phyloP scores from a whole-genome alignment of 2,329 filamentous ascomycete species.

The Xylariomycetidae sp. region DNA sequence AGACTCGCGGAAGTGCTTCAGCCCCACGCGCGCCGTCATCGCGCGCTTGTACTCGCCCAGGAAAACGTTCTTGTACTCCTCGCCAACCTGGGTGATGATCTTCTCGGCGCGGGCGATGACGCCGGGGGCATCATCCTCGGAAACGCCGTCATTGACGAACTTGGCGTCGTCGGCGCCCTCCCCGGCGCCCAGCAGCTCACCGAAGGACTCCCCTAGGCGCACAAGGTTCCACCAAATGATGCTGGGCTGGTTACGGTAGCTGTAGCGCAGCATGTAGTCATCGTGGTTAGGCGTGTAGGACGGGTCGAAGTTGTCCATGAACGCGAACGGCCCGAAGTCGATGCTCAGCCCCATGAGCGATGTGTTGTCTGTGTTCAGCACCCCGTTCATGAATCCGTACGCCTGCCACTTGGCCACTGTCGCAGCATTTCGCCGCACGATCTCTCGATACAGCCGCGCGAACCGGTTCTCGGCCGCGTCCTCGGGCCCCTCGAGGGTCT shows the following conservation, averaged over 20 bases:
- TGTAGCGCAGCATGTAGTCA: constrained; percentile 79
- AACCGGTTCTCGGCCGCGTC: constrained; percentile 79
- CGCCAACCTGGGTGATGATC: constrained; percentile 71
- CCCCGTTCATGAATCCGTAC: constrained; percentile 98
- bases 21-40: constrained; percentile 74
- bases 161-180: constrained; percentile 61
- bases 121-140: constrained; percentile 59
- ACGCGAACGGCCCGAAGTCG: constrained; percentile 95
- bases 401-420: constrained; percentile 94
- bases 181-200: constrained; percentile 80
- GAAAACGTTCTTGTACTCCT: constrained; percentile 87
- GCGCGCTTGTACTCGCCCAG: constrained; percentile 81
- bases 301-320: constrained; percentile 95
- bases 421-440: constrained; percentile 76
- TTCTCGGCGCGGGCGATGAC: constrained; percentile 75
- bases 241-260: constrained; percentile 88
- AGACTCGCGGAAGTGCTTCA: constrained; percentile 59
- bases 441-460: constrained; percentile 77
- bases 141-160: constrained; percentile 68
- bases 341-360: constrained; percentile 83
- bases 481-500: constrained; percentile 59
- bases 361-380: constrained; percentile 96
- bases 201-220: constrained; percentile 79
- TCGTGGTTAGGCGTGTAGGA: constrained; percentile 96
- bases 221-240: constrained; percentile 99